Percentiles rank a stretch among this genome's conserved stretches.
phyloP scores from a whole-genome alignment of 176 grass and related monocot species.

The Thalia dealbata region DNA sequence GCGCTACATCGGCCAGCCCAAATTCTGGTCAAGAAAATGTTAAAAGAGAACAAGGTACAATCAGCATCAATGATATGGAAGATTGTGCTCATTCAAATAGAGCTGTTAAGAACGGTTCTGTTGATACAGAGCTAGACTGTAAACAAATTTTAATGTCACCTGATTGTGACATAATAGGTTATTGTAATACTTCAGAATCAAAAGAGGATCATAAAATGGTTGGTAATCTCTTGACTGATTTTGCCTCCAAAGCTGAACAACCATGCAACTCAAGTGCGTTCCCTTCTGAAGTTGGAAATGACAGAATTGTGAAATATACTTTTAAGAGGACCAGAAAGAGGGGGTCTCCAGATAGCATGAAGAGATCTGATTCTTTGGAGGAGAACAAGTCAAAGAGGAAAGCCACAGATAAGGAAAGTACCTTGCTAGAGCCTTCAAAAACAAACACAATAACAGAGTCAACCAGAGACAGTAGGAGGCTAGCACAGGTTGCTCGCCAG shows the following conservation, averaged over 20 bases:
- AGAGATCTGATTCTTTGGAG: neutral
- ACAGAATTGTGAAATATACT: constrained; percentile 12
- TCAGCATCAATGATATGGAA: neutral
- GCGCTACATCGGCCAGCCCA: neutral
- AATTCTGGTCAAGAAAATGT: neutral
- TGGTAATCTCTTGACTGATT: neutral
- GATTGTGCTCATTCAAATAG: neutral
- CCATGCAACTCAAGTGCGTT: neutral
- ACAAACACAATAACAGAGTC: neutral
- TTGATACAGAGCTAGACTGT: neutral
- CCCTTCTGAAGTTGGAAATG: constrained; percentile 4
- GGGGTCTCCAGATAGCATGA: constrained; percentile 1
- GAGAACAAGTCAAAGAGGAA: neutral
- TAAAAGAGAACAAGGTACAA: neutral
- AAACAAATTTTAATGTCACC: neutral
- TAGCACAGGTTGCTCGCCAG: constrained; percentile 19
- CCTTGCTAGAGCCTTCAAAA: neutral
- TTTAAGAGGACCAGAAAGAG: constrained; percentile 12
- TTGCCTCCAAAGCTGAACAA: constrained; percentile 3
- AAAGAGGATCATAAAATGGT: neutral
- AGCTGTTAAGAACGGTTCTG: neutral
- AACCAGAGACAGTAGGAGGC: constrained; percentile 11
- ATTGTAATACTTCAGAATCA: neutral
- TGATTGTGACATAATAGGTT: neutral
- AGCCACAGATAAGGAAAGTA: neutral